Base-by-base conservation (phyloP, 306 rosid species). In the Purshia tridentata region DNA sequence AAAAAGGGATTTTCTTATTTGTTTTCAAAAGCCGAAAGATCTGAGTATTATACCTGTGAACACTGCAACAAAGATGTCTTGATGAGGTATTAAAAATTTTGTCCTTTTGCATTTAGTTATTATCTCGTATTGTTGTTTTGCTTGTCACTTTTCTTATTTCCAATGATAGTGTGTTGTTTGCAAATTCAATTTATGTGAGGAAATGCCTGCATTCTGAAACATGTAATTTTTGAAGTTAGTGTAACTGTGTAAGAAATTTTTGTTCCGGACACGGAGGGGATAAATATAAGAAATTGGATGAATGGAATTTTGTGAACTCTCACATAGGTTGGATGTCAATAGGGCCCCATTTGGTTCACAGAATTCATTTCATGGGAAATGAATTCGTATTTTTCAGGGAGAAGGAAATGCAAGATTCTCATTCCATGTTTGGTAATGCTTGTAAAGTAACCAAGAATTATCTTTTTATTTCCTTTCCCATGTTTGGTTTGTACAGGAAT, bases 21-120 rank as follows among this genome's bases (percentile, higher is more conserved):
- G 84, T 91, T 94, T 82, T 73, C 88, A n/a, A 89, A 81, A 87
- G 77, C 90, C 80, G 99, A 94, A 81, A 86, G 84, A 76, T 87
- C 84, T 22, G 89, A 81, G 69, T 78, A 76, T 79, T 76, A 84
- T 69, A 88, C 68, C 71, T 94, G 99, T 74, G 97, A 84, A 70
- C 97, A 87, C 67, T 94, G 99, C 92, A 87, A 75, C 83, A 94
- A 83, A 86, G 97, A 87, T 80, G 91, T 94, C 72, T 78, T 78
- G 51, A 77, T 77, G 82, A 91, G 99, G 99, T 94, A 88, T 60
- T 71, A 70, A 18, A 44, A 1, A 62, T n/a, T 69, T 69, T 63
- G 57, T 63, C 54, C 46, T 44, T 19, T 65, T 69, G 46, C 47
- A 54, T 77, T 40, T 29, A 65, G 69, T 16, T 69, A 22, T 63